Evolutionary conservation across 768 basidiomycete species (phyloP).

Genomic region (Strobilomyces echinocephalus): DNA sequence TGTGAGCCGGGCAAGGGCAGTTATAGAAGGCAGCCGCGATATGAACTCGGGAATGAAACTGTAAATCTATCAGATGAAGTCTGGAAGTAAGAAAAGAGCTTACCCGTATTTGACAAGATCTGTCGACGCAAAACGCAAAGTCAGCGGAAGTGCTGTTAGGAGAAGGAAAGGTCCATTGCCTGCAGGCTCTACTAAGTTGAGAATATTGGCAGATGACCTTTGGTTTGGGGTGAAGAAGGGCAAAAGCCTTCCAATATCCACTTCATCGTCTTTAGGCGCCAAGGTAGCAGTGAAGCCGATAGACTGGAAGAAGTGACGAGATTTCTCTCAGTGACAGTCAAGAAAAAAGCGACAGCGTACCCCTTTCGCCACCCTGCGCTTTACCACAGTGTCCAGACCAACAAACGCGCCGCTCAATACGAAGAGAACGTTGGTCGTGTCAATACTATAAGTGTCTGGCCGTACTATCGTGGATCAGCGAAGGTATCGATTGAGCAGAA

Average conservation of each 20-base stretch:
- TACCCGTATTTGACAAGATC: conserved; percentile 87
- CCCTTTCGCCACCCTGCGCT: conserved; percentile 75
- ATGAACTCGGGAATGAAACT: conserved; percentile 96
- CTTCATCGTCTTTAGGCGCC: conserved; percentile 37
- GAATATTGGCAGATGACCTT: conserved; percentile 44
- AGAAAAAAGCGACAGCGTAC: conserved; percentile 42
- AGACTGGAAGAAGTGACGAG: conserved; percentile 45
- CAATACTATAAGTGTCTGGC: conserved; percentile 69
- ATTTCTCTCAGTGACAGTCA: neutral
- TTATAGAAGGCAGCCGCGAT: conserved; percentile 88
- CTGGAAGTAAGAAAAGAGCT: neutral
- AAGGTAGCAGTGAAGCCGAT: conserved; percentile 77
- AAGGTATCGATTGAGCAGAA: neutral
- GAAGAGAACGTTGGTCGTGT: conserved; percentile 92
- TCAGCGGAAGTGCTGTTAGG: neutral
- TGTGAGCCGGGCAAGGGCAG: conserved; percentile 75
- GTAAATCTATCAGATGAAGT: conserved; percentile 4
- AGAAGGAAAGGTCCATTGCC: conserved; percentile 37
- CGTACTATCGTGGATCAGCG: conserved; percentile 37
- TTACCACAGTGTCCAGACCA: conserved; percentile 79
- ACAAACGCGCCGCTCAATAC: conserved; percentile 94
- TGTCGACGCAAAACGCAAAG: conserved; percentile 17
- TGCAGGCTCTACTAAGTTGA: conserved; percentile 69
- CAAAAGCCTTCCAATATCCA: conserved; percentile 33
- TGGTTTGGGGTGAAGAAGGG: conserved; percentile 80